phyloP scores from a whole-genome alignment of 1,284 basidiomycete genomes.

The Afroboletus lepidellus region DNA sequence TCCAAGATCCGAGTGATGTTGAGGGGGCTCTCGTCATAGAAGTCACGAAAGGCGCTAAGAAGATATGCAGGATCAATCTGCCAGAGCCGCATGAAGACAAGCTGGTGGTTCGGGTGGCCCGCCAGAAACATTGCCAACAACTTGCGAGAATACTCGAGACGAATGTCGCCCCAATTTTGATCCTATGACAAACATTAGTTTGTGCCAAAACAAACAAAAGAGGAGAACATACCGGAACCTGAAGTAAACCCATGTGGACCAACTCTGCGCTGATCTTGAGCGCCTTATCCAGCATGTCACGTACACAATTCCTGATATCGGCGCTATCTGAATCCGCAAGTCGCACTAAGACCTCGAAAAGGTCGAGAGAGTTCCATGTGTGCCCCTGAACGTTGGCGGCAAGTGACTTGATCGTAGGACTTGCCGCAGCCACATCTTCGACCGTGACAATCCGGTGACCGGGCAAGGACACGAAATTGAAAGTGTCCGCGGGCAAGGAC shows the following conservation, averaged over 20 bases:
- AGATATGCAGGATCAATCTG: constrained; percentile 86
- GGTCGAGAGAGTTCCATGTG: constrained; percentile 92
- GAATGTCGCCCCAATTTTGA: constrained; percentile 85
- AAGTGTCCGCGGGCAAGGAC: constrained; percentile 84
- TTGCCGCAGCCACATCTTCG: constrained; percentile 80
- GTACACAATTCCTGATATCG: constrained; percentile 73
- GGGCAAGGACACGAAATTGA: constrained; percentile 86
- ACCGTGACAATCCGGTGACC: constrained; percentile 80
- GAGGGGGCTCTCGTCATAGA: constrained; percentile 89
- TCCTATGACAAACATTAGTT: constrained; percentile 41
- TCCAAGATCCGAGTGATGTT: constrained; percentile 95
- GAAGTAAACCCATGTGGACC: constrained; percentile 90
- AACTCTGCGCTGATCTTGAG: constrained; percentile 92
- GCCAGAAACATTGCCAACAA: constrained; percentile 89
- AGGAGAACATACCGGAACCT: constrained; percentile 67
- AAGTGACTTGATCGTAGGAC: constrained; percentile 83
- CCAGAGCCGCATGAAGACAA: constrained; percentile 97
- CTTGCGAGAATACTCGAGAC: constrained; percentile 83
- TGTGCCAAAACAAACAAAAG: not conserved
- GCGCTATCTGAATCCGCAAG: constrained; percentile 68
- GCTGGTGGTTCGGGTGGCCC: constrained; percentile 90
- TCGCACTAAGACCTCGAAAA: constrained; percentile 86
- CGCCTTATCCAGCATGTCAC: constrained; percentile 90
- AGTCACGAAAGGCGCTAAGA: constrained; percentile 84
- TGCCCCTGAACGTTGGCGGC: constrained; percentile 85